phyloP scores from a whole-genome alignment of 2,329 filamentous ascomycete species.

The Fusarium sp. region DNA sequence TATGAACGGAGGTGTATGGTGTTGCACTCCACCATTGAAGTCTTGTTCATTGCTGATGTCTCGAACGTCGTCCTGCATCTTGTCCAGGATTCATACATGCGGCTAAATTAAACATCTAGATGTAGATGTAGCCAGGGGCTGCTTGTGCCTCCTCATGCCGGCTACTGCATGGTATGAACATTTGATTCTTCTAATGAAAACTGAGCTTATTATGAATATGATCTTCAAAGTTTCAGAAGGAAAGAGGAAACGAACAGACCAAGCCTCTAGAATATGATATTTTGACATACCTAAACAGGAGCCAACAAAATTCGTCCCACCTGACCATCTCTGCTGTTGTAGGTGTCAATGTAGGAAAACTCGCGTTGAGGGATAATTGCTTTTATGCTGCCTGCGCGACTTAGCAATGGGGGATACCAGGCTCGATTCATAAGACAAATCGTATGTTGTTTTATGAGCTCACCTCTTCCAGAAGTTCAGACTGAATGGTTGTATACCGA shows the following conservation, averaged over 20 bases:
- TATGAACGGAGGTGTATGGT: conserved; percentile 21
- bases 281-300: neutral
- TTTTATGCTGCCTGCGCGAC: neutral
- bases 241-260: neutral
- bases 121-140: conserved; percentile 39
- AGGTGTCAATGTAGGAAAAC: neutral
- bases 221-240: neutral
- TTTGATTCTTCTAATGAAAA: conserved; percentile 47
- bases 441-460: neutral
- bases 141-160: conserved; percentile 24
- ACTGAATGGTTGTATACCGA: neutral
- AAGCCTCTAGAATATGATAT: neutral
- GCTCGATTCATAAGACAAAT: conserved; percentile 13
- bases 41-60: conserved; percentile 33
- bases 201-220: conserved; percentile 14
- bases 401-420: neutral
- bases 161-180: conserved; percentile 34
- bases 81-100: conserved; percentile 37
- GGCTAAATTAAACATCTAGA: conserved; percentile 47
- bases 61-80: conserved; percentile 40
- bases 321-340: conserved; percentile 9
- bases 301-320: conserved; percentile 14
- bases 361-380: neutral
- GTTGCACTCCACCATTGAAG: conserved; percentile 26
- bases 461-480: conserved; percentile 3